Evolutionary conservation across 1,284 basidiomycete species (phyloP).

Genomic region (Microbotryum silenes-acaulis): DNA sequence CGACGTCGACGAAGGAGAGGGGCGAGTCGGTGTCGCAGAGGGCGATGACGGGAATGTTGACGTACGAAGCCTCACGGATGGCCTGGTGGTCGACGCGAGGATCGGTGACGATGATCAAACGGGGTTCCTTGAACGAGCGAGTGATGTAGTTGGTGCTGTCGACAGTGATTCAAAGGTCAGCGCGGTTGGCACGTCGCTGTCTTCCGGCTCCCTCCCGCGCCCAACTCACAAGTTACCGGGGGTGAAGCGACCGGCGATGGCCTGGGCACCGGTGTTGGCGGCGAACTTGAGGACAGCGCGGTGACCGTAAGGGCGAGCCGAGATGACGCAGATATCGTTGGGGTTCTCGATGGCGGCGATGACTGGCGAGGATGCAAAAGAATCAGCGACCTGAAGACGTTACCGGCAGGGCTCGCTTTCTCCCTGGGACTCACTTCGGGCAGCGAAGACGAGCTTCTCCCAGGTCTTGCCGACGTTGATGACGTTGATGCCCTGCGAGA

Average conservation of each 20-base stretch:
- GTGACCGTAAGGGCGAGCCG: slow-evolving; percentile 96
- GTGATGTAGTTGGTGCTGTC: slow-evolving; percentile 54
- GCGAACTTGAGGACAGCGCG: slow-evolving; percentile 98
- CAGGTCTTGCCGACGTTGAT: slow-evolving; percentile 99
- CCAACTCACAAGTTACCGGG: slow-evolving; percentile 61
- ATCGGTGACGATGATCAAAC: slow-evolving; percentile 95
- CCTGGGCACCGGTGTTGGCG: slow-evolving; percentile 93
- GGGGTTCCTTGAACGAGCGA: slow-evolving; percentile 99
- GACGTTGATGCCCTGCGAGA: slow-evolving; percentile 72
- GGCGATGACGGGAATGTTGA: slow-evolving; percentile 99
- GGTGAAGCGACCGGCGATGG: slow-evolving; percentile 98
- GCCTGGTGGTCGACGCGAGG: slow-evolving; percentile 99
- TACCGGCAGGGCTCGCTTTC: slow-evolving; percentile 41
- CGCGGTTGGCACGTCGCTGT: not conserved
- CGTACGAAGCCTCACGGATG: slow-evolving; percentile 98
- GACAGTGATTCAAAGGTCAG: not conserved
- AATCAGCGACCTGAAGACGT: not conserved
- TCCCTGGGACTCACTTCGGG: slow-evolving; percentile 68
- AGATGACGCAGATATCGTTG: slow-evolving; percentile 95
- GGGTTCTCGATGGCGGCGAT: slow-evolving; percentile 76
- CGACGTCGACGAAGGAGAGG: slow-evolving; percentile 93
- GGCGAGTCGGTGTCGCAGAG: slow-evolving; percentile 97
- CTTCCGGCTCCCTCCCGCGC: no score
- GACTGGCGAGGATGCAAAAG: slow-evolving; percentile 15
- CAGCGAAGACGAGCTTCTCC: slow-evolving; percentile 96